These are phyloP conservation scores for Stagonosporopsis rhizophila DNA, from an alignment of 2,329 filamentous ascomycete genomes.

Conservation along the genomic window DNA sequence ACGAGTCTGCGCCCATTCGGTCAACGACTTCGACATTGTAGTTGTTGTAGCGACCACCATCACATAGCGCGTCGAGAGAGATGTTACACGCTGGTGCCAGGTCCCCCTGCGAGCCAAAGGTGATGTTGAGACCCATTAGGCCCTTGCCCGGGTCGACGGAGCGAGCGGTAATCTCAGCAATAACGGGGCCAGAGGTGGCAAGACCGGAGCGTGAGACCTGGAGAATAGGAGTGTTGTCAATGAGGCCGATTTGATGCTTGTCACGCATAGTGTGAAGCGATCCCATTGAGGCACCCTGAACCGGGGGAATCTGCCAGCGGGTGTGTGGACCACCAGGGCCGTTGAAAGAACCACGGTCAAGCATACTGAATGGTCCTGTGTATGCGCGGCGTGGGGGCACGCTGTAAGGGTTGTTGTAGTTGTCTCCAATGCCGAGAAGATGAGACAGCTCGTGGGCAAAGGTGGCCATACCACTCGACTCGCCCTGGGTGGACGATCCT, in stretches of 20 bases:
- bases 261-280: conserved; percentile 62
- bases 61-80: conserved; percentile 56
- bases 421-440: conserved; percentile 61
- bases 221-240: conserved; percentile 54
- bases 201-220: conserved; percentile 56
- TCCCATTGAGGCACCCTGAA: conserved; percentile 58
- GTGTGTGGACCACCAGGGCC: conserved; percentile 62
- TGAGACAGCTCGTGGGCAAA: conserved; percentile 63
- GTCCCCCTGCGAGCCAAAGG: conserved; percentile 52
- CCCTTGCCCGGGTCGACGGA: conserved; percentile 52
- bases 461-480: conserved; percentile 61
- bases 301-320: conserved; percentile 60
- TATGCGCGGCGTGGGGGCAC: conserved; percentile 56
- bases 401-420: conserved; percentile 63
- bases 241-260: conserved; percentile 60
- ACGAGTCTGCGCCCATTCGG: conserved; percentile 62
- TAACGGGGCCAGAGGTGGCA: conserved; percentile 53
- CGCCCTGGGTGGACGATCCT: conserved; percentile 61
- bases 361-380: conserved; percentile 62
- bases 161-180: conserved; percentile 58
- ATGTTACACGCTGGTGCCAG: conserved; percentile 55
- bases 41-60: conserved; percentile 59
- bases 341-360: conserved; percentile 61
- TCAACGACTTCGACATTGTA: conserved; percentile 63
- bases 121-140: conserved; percentile 58